Base-by-base conservation (phyloP, 257 asterid species). In the Capsicum baccatum region DNA sequence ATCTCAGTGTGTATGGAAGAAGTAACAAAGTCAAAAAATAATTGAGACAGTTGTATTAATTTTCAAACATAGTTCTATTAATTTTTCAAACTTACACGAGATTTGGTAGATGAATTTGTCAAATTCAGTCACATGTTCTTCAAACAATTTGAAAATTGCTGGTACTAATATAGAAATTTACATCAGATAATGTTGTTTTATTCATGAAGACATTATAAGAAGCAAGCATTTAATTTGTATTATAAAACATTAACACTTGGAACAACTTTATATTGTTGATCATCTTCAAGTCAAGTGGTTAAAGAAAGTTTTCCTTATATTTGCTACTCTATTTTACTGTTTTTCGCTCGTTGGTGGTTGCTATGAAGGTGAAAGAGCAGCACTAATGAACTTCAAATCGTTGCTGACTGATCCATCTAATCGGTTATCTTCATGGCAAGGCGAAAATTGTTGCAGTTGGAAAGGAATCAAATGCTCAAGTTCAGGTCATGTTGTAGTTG, bases 401-500 rank as follows among this genome's bases (percentile, higher is more conserved):
- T 33, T 44, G 47, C 42, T 83, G 15, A 83, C 52, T 35, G 86
- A 83, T 73, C 73, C 86, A 7, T 73, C 83, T 47, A 9, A 44
- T 3, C 39, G 64, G 8, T 62, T 83, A 59, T 59, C 86, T 59
- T 58, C 83, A 9, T 83, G 80, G 80, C 66, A 50, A 21, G 86
- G 79, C 0, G 17, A 7, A 21, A 60, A 74, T 6, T 83, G 86
- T 21, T 83, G 86, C 78, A 58, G 13, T 8, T 83, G 86, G 83
- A 37, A 74, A 83, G 86, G 86, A 47, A 62, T 83, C 15, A n/a
- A 48, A 1, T 74, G 86, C 54, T 70, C 73, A 10, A 60, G n/a
- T 37, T 54, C 73, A 70, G 70, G 82, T 9, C 80, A 7, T 71
- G 81, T 83, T 33, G 55, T 54, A 33, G 81, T 39, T 70, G 81